Evolutionary conservation across 2,329 filamentous ascomycete species (phyloP), one percentile per base, ranked within the genome.

Genomic region (Monilinia laxa): DNA sequence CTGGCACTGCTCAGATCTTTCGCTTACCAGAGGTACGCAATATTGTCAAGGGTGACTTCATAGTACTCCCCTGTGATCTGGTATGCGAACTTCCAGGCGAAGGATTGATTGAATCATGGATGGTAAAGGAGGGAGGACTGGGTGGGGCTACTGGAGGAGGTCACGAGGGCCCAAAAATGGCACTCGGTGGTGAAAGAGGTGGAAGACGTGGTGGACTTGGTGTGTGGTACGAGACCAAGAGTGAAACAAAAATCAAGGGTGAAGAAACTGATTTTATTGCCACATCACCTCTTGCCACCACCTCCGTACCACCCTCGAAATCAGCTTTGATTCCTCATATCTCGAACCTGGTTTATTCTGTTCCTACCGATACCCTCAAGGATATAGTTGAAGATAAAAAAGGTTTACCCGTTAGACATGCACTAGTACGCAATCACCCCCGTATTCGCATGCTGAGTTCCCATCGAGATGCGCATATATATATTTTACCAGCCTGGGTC

Each of bases 221-320:
- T 7, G 90, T 99, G 1, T 98, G 91, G 88, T 98, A 97, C 77
- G 87, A 94, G 74, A 96, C 93, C 1, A 92, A 92, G 76, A 85
- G 83, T 23, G 89, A 90, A 69, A 87, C 87, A 7, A 87, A 87
- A 47, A 85, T 94, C 69, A 98, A 97, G 79, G 90, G 90, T 56
- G 92, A 97, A 77, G 93, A 97, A 77, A 95, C 92, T 2, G 94
- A 98, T 75, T 97, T 97, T 76, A 85, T 97, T 73, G 91, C 90
- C 11, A 92, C 91, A 0, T 85, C 90, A 0, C 87, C 90, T 4
- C 80, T 95, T 7, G 80, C 87, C 4, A 75, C 81, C 5, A 80
- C 87, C 0, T 78, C 83, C 20, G 83, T 87, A 1, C 82, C 85
- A 9, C 81, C 87, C 12, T 82, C 86, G 0, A 84, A 85, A 69